Percentiles rank a stretch among this genome's conserved stretches.
These are phyloP conservation scores for Pichia rugopelliculosa DNA, from an alignment of 805 yeast species.

Conservation along the genomic window DNA sequence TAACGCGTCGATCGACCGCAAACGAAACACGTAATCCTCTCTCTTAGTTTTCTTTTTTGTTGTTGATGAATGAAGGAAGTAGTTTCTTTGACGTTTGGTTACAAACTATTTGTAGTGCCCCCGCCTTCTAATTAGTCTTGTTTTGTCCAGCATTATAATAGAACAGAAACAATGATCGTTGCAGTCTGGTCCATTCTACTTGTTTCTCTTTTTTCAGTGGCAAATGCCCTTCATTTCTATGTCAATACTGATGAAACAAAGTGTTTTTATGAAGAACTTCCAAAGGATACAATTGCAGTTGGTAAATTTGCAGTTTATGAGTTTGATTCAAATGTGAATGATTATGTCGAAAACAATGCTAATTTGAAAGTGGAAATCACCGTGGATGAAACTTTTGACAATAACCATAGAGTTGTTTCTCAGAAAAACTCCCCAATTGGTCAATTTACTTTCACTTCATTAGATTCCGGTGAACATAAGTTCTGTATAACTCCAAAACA, in stretches of 20 bases:
- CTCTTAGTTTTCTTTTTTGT: background rate
- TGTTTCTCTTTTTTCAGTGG: slow-evolving; percentile 8
- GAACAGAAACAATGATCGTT: background rate
- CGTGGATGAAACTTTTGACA: slow-evolving; percentile 72
- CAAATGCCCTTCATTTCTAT: slow-evolving; percentile 65
- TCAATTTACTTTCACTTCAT: slow-evolving; percentile 65
- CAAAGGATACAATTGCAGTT: slow-evolving; percentile 70
- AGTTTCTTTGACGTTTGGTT: too few species aligned
- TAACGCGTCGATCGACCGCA: too few species aligned
- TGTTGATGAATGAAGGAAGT: background rate
- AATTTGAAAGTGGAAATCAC: slow-evolving; percentile 58
- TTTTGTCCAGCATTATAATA: background rate
- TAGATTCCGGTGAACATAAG: slow-evolving; percentile 72
- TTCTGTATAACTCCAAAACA: slow-evolving; percentile 57
- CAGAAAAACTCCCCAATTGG: slow-evolving; percentile 61
- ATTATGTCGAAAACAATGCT: slow-evolving; percentile 42
- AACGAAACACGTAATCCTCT: too few species aligned
- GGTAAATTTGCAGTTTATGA: slow-evolving; percentile 71
- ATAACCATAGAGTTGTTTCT: slow-evolving; percentile 65
- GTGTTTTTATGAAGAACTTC: slow-evolving; percentile 81
- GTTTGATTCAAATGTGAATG: slow-evolving; percentile 37
- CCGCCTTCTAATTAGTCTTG: background rate
- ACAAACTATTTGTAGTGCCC: too few species aligned
- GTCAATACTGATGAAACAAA: slow-evolving; percentile 65
- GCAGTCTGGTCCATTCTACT: background rate